Conservation (phyloP, 176 grass and related monocot genomes). For the Pharus latifolius region DNA sequence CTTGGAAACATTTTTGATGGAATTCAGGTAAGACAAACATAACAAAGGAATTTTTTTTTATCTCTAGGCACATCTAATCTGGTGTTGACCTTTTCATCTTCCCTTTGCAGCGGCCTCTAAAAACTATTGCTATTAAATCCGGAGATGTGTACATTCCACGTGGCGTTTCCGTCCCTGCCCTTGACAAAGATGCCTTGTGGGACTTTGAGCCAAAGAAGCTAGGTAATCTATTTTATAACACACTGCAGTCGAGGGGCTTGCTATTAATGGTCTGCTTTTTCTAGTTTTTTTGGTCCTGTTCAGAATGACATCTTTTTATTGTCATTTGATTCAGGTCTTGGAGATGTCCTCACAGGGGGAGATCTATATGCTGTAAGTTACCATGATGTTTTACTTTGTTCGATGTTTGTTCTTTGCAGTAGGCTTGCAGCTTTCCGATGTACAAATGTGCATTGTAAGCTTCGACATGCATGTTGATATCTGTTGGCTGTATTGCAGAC, state of each 20-base stretch:
- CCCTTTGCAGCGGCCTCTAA: slow-evolving; percentile 56
- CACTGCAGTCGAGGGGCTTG: background rate
- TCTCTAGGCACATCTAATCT: background rate
- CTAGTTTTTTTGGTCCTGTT: background rate
- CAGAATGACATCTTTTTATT: slow-evolving; percentile 7
- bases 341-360: slow-evolving; percentile 56
- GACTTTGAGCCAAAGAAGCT: slow-evolving; percentile 66
- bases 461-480: background rate
- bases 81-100: background rate
- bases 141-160: slow-evolving; percentile 93
- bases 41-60: background rate
- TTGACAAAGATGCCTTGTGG: slow-evolving; percentile 81
- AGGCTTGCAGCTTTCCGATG: background rate
- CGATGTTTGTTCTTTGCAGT: background rate
- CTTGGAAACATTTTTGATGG: slow-evolving; percentile 97
- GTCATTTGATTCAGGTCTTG: slow-evolving; percentile 38
- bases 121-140: slow-evolving; percentile 84
- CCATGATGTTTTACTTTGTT: background rate
- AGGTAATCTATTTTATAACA: slow-evolving; percentile 20
- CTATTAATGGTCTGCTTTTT: background rate
- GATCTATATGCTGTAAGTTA: slow-evolving; percentile 66
- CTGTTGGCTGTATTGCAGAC: slow-evolving; percentile 29
- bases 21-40: slow-evolving; percentile 49
- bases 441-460: background rate
- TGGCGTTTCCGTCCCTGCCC: slow-evolving; percentile 85